Base-by-base conservation (phyloP, 768 basidiomycete genomes). In the Lactarius sanguifluus region DNA sequence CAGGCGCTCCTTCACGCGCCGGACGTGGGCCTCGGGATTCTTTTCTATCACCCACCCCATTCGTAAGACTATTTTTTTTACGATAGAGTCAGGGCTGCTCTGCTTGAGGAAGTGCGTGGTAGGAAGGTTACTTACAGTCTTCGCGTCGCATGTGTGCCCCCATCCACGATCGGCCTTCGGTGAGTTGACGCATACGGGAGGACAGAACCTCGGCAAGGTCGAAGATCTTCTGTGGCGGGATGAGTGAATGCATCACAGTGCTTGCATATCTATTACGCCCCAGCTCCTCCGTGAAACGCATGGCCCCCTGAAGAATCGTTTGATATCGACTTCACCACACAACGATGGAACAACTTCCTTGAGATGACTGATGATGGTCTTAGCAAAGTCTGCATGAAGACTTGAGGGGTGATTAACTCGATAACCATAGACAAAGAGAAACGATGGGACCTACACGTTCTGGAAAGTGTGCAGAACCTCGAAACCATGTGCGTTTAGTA, bases 121-220 rank as follows among this genome's bases (percentile, higher is more conserved):
- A 20, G n/a, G 1, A 5, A 9, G 43, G 58, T 7, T 7, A 70
- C 77, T 74, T 57, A 79, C 79, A 80, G 55, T 80, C 79, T 58
- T 79, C 79, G 30, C 79, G 77, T 25, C 79, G 79, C 80, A 81
- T 81, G 55, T 80, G 79, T 6, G 76, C 78, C 16, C 73, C 76
- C 77, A 80, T 77, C 80, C 79, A 80, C 71, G 76, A 71, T 4
- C 77, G 73, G 16, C 79, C 79, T 0, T 59, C 75, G 1, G 71
- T 73, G 23, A 67, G 59, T 15, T 72, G 68, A 5, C 59, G 69
- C 76, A 81, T 79, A 59, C 75, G 76, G 41, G 58, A 50, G n/a
- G 75, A 75, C 67, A 81, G 75, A 6, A 52, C 45, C 4, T 70
- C 71, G 1, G 77, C 75, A n/a, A 81, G 68, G 30, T 72, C 71